Percentiles rank a stretch among this genome's conserved stretches.
phyloP scores from a whole-genome alignment of 2,329 filamentous ascomycete species.

The Colletotrichum plurivorum region DNA sequence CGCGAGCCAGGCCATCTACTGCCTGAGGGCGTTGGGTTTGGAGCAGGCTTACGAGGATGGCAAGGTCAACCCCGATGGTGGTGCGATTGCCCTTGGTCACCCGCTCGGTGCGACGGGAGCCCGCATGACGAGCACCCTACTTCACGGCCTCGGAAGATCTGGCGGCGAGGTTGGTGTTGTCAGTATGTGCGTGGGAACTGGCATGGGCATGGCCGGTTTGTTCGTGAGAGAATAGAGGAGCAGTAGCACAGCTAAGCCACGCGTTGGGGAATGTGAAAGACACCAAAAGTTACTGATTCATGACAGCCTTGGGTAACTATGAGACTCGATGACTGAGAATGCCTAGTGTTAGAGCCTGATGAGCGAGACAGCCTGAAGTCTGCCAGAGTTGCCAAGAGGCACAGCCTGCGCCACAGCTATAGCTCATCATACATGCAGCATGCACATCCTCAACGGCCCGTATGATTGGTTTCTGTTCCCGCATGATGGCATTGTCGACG shows the following conservation, averaged over 20 bases:
- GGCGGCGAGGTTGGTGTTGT: slow-evolving; percentile 83
- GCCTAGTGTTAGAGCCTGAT: too few species aligned
- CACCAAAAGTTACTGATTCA: not conserved
- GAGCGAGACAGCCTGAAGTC: too few species aligned
- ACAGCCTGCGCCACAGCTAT: not conserved
- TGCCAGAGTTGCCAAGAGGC: too few species aligned
- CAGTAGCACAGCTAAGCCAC: not conserved
- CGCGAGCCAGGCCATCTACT: slow-evolving; percentile 78
- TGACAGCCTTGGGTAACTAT: not conserved
- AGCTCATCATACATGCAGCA: not conserved
- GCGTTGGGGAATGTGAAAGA: not conserved
- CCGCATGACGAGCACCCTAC: slow-evolving; percentile 81
- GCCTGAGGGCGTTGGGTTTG: slow-evolving; percentile 78
- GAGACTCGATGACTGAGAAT: not conserved
- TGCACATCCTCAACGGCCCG: not conserved
- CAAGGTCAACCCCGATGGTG: slow-evolving; percentile 91
- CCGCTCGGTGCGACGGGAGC: slow-evolving; percentile 91
- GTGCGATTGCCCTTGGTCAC: slow-evolving; percentile 94
- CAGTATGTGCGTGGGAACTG: slow-evolving; percentile 90
- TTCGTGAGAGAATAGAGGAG: slow-evolving; percentile 72
- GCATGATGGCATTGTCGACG: not conserved
- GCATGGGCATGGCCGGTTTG: slow-evolving; percentile 82
- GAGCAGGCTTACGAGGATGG: slow-evolving; percentile 73
- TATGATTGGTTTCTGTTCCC: not conserved
- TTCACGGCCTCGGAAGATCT: slow-evolving; percentile 76